These are phyloP conservation scores for Brassica carinata DNA, from an alignment of 345 rosid genomes.

Conservation along the genomic window DNA sequence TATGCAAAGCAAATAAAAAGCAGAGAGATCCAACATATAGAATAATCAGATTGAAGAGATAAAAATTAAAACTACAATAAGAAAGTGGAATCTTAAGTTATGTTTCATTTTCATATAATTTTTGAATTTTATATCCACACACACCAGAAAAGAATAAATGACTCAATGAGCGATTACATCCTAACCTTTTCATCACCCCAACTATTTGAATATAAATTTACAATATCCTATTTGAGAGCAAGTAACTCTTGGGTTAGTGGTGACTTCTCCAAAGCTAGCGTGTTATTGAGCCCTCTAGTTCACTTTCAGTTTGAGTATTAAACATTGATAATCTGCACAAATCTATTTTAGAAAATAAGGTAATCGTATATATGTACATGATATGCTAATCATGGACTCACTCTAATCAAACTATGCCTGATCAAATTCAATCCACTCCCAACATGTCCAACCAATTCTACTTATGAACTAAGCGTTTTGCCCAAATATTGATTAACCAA, in stretches of 20 bases:
- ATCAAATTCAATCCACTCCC: neutral
- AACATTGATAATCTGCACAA: neutral
- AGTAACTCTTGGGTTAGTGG: neutral
- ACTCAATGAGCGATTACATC: neutral
- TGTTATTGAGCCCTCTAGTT: neutral
- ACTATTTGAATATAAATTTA: neutral
- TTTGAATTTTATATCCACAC: constrained; percentile 24
- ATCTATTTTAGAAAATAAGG: neutral
- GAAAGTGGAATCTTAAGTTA: neutral
- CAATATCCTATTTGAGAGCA: neutral
- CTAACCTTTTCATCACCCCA: neutral
- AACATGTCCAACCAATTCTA: neutral
- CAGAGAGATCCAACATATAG: constrained; percentile 13
- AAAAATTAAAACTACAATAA: neutral
- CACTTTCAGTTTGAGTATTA: neutral
- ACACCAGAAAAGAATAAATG: neutral
- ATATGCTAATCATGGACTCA: neutral
- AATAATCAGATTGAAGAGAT: neutral
- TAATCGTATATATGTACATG: neutral
- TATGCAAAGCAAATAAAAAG: constrained; percentile 22
- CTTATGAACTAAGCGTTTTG: neutral
- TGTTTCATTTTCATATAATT: constrained; percentile 9
- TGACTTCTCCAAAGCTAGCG: neutral
- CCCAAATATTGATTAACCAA: neutral
- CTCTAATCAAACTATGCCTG: neutral